A percentile compares a stretch with the other conserved stretches of the same genome.
These are phyloP conservation scores for Saxophila tyrrhenica DNA, from an alignment of 495 filamentous ascomycete species.

Conservation along the genomic window DNA sequence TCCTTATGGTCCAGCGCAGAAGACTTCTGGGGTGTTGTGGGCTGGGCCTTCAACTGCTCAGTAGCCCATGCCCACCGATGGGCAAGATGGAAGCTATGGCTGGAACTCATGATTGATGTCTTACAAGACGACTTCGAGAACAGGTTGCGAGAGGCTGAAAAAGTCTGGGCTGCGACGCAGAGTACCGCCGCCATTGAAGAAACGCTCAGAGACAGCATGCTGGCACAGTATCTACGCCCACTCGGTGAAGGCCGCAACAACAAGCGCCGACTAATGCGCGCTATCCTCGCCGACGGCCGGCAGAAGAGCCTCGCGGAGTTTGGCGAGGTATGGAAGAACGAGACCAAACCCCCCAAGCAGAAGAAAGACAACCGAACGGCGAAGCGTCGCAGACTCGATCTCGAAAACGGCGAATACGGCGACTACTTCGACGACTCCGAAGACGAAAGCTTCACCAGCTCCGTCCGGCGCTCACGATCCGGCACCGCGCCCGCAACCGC, in stretches of 20 bases:
- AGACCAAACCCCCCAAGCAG: conserved; percentile 38
- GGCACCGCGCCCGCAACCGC: not conserved
- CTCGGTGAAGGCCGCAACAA: conserved; percentile 32
- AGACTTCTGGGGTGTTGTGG: conserved; percentile 81
- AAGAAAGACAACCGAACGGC: conserved; percentile 24
- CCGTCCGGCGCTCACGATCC: conserved; percentile 2
- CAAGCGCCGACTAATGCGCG: conserved; percentile 36
- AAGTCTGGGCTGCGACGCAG: not conserved
- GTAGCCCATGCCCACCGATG: conserved; percentile 57
- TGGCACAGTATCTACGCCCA: conserved; percentile 43
- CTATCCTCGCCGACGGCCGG: conserved; percentile 55
- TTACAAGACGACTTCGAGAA: conserved; percentile 65
- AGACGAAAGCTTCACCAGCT: conserved; percentile 9
- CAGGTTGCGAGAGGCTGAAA: conserved; percentile 33
- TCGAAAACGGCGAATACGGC: conserved; percentile 46
- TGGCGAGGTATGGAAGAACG: conserved; percentile 48
- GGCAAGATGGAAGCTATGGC: conserved; percentile 73
- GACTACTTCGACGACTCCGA: conserved; percentile 45
- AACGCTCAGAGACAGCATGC: conserved; percentile 36
- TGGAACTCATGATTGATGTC: conserved; percentile 67
- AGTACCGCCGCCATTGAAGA: conserved; percentile 24
- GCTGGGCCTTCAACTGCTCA: conserved; percentile 92
- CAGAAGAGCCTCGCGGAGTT: conserved; percentile 41
- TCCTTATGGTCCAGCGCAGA: conserved; percentile 61
- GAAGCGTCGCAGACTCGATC: conserved; percentile 38